phyloP scores from a whole-genome alignment of 2,329 filamentous ascomycete genomes.

The Fusarium lyarnte region DNA sequence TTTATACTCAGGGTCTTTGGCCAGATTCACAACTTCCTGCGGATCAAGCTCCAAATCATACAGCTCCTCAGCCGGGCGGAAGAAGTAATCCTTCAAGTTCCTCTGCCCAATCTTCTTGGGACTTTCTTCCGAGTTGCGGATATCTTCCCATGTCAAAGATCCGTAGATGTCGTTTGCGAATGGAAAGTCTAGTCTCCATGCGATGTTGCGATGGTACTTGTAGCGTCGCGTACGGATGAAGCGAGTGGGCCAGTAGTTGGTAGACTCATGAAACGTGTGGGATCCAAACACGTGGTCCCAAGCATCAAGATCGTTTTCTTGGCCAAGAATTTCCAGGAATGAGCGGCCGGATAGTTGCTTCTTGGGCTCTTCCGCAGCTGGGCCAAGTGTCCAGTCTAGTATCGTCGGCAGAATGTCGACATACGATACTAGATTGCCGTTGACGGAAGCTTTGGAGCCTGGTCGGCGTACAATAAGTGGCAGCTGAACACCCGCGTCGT shows the following conservation, averaged over 20 bases:
- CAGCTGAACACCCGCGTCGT: conserved; percentile 57
- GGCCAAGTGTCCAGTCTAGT: conserved; percentile 50
- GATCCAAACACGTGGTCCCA: conserved; percentile 58
- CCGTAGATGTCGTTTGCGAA: conserved; percentile 59
- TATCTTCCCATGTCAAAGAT: conserved; percentile 55
- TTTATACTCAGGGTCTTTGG: neutral
- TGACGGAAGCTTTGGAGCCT: conserved; percentile 42
- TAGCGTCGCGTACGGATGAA: conserved; percentile 53
- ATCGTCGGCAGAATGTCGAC: conserved; percentile 58
- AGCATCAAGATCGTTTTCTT: neutral
- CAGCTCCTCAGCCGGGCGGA: conserved; percentile 56
- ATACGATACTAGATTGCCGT: conserved; percentile 57
- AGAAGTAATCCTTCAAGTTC: conserved; percentile 54
- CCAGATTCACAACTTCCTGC: conserved; percentile 56
- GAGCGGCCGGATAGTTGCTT: neutral
- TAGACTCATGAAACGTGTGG: conserved; percentile 62
- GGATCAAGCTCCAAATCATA: conserved; percentile 58
- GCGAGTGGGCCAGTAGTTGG: conserved; percentile 63
- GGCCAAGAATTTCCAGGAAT: fast-evolving
- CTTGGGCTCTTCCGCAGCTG: fast-evolving
- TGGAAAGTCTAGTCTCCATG: conserved; percentile 60
- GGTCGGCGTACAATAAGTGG: conserved; percentile 55
- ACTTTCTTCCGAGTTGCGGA: conserved; percentile 48
- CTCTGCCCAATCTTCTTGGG: conserved; percentile 49
- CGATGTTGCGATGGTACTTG: conserved; percentile 61